Evolutionary conservation across 768 basidiomycete genomes (phyloP).

Genomic region (Russula sp.): DNA sequence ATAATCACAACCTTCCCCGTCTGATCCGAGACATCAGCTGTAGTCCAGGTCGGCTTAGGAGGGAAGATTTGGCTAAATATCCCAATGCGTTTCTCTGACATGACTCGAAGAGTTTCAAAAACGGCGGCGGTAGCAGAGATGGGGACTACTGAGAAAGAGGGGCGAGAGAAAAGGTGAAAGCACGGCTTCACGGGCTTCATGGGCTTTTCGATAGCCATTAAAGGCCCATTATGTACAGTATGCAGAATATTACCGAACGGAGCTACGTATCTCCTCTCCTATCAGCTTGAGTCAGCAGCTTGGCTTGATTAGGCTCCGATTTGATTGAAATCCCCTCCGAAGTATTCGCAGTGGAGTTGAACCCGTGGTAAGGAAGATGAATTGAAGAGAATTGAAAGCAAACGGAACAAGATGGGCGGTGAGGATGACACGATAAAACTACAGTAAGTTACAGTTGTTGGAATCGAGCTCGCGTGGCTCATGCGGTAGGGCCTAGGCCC

Average conservation of each 20-base stretch:
- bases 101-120: background rate
- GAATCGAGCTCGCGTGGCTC: too few relatives aligned
- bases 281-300: background rate
- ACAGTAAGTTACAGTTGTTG: too few relatives aligned
- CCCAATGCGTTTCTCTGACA: conserved; percentile 19
- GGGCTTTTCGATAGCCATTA: too few relatives aligned
- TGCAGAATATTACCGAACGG: background rate
- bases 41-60: conserved; percentile 24
- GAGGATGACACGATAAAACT: too few relatives aligned
- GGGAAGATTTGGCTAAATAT: conserved; percentile 19
- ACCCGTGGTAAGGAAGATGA: too few relatives aligned
- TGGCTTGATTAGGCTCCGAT: background rate
- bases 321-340: background rate
- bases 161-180: background rate
- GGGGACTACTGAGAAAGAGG: background rate
- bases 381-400: too few relatives aligned
- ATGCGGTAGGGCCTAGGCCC: too few relatives aligned
- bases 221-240: too few relatives aligned
- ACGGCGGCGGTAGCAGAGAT: background rate
- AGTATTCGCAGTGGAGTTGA: too few relatives aligned
- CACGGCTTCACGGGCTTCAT: too few relatives aligned
- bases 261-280: too few relatives aligned
- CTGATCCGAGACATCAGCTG: conserved; percentile 32
- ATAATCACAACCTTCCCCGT: conserved; percentile 33
- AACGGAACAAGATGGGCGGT: too few relatives aligned